Evolutionary conservation across 805 yeast genomes (phyloP).

Genomic region (Saccharomyces eubayanus): DNA sequence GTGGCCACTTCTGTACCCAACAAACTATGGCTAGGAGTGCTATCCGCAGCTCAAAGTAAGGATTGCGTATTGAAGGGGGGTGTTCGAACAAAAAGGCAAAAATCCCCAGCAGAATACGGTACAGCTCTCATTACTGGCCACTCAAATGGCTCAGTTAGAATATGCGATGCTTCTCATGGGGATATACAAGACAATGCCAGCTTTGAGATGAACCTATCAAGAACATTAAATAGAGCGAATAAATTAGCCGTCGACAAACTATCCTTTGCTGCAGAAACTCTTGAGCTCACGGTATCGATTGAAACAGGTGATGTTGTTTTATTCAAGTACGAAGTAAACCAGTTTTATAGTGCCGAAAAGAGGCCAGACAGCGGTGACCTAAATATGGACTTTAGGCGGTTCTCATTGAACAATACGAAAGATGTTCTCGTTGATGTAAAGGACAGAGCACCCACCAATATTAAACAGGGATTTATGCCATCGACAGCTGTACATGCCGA

Average conservation of each 20-base stretch:
- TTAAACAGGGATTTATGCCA: conserved; percentile 56
- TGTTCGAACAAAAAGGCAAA: conserved; percentile 45
- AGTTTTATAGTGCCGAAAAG: conserved; percentile 31
- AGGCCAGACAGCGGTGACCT: conserved; percentile 20
- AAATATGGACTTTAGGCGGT: conserved; percentile 24
- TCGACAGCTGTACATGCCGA: conserved; percentile 37
- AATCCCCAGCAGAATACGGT: conserved; percentile 41
- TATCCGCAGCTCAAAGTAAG: conserved; percentile 40
- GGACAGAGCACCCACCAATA: conserved; percentile 40
- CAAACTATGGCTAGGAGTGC: conserved; percentile 70
- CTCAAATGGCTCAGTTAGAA: conserved; percentile 66
- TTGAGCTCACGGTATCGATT: conserved; percentile 61
- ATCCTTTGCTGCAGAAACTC: conserved; percentile 64
- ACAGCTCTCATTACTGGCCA: conserved; percentile 73
- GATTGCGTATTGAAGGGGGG: conserved; percentile 66
- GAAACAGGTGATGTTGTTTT: conserved; percentile 63
- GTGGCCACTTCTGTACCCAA: conserved; percentile 50
- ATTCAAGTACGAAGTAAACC: conserved; percentile 56
- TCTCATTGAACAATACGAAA: conserved; percentile 25
- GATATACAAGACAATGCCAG: conserved; percentile 52
- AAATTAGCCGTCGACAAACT: conserved; percentile 45
- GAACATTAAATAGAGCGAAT: conserved; percentile 37
- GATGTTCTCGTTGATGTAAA: conserved; percentile 38
- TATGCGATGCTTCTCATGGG: conserved; percentile 74
- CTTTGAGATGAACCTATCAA: conserved; percentile 47